Base-by-base conservation (phyloP, 2,329 filamentous ascomycete genomes). In the Clarireedia hainanense region DNA sequence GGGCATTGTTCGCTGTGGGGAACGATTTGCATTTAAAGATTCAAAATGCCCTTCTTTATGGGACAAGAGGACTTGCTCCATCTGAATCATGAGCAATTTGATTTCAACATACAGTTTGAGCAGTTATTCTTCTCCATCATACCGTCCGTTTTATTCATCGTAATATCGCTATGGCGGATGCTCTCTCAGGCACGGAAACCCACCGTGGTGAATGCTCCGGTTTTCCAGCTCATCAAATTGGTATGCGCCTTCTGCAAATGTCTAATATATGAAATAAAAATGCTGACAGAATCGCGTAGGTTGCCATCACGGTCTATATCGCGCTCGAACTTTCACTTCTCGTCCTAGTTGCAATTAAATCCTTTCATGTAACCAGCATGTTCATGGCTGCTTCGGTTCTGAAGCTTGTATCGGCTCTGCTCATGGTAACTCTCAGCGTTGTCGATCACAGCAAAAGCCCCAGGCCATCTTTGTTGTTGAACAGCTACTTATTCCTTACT, bases 41-140 rank as follows among this genome's bases (percentile, higher is more conserved):
- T 30, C n/a, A 46, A 52, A 17, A 63, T 63, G 61, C 53, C 59
- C 15, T 61, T 63, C 49, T 52, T 46, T n/a, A 54, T 27, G 23
- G 59, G 58, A 42, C 50, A 56, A 26, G 55, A 52, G 14, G 43
- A 65, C 17, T 57, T 72, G 0, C 59, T 69, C 57, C 63, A 64
- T n/a, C 52, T 70, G 20, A 65, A 71, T 50, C 63, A 65, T 9
- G 63, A 67, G 48, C 60, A 53, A 27, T 61, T 61, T 26, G 67
- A 70, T 55, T 70, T 70, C 50, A 69, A 62, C 42, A 12, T 70
- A 26, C 61, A 67, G 50, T 70, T 70, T 51, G 68, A 70, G 58
- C 51, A 72, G 55, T 48, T 70, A 15, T 69, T 69, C 54, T 68
- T 69, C 58, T 67, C 67, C 1, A 63, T 70, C 9, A 55, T 70